These are phyloP conservation scores for Castanea sativa DNA, from an alignment of 306 rosid species.

Conservation along the genomic window DNA sequence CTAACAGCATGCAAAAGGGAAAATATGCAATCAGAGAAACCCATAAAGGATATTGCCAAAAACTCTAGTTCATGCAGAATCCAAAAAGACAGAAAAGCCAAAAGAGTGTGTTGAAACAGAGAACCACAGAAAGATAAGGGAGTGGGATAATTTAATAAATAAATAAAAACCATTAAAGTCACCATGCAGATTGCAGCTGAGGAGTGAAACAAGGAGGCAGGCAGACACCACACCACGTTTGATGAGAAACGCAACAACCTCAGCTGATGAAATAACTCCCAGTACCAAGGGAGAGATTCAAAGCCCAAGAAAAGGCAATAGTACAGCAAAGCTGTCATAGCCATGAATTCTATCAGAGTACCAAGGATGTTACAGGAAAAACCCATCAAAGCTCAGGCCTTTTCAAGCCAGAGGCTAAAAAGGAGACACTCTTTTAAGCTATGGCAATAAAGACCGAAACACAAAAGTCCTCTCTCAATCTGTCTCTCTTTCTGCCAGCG, in stretches of 20 bases:
- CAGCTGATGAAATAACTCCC: slow-evolving; percentile 44
- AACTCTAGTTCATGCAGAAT: slow-evolving; percentile 35
- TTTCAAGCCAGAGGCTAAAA: slow-evolving; percentile 36
- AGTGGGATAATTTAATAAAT: neutral
- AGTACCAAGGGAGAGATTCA: slow-evolving; percentile 43
- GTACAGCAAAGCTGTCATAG: slow-evolving; percentile 68
- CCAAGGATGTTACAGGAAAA: slow-evolving; percentile 56
- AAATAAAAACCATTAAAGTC: slow-evolving; percentile 22
- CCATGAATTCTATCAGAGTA: slow-evolving; percentile 78
- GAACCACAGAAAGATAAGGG: slow-evolving; percentile 33
- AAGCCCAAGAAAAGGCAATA: slow-evolving; percentile 47
- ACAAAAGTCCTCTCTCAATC: slow-evolving; percentile 25
- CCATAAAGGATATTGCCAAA: slow-evolving; percentile 13
- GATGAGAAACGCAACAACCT: slow-evolving; percentile 37
- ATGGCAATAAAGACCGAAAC: slow-evolving; percentile 50
- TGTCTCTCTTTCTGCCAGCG: slow-evolving; percentile 17
- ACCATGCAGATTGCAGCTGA: slow-evolving; percentile 40
- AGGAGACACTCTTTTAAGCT: slow-evolving; percentile 39
- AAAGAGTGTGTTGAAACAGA: slow-evolving; percentile 32
- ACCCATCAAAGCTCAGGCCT: slow-evolving; percentile 53
- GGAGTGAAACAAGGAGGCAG: slow-evolving; percentile 30
- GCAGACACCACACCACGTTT: slow-evolving; percentile 8
- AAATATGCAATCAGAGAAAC: neutral
- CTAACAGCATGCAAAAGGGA: slow-evolving; percentile 2
- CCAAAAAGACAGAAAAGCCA: slow-evolving; percentile 25